Percentiles rank a stretch among this genome's conserved stretches.
These are phyloP conservation scores for barrel medic (Medicago truncatula) DNA, from an alignment of 306 rosid genomes.

Conservation along the genomic window DNA sequence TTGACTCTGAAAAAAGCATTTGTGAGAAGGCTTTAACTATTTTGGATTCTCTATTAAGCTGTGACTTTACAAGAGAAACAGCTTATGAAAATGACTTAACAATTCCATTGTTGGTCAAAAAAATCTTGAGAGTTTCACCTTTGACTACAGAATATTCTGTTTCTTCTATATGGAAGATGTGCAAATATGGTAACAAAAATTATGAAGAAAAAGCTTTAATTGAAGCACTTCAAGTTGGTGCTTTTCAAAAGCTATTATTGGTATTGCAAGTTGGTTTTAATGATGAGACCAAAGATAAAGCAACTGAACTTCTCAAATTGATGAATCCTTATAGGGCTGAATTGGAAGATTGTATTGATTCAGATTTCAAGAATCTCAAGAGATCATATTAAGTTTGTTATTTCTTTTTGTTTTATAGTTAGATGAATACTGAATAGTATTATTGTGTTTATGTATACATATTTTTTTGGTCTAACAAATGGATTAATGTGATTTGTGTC, in stretches of 20 bases:
- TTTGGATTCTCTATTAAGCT: constrained; percentile 51
- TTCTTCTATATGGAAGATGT: constrained; percentile 64
- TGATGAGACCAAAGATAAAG: constrained; percentile 64
- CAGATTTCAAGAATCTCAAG: constrained; percentile 74
- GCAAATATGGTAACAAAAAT: constrained; percentile 48
- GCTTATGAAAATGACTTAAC: constrained; percentile 60
- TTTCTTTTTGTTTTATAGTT: background rate
- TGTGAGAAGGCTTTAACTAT: constrained; percentile 61
- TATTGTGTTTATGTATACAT: constrained; percentile 12
- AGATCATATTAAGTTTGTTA: constrained; percentile 58
- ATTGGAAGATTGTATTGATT: constrained; percentile 78
- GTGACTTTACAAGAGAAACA: constrained; percentile 54
- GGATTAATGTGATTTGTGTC: constrained; percentile 15
- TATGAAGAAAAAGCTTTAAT: constrained; percentile 52
- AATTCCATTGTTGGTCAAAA: constrained; percentile 75
- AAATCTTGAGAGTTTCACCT: constrained; percentile 64
- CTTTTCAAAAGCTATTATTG: constrained; percentile 74
- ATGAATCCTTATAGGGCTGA: constrained; percentile 71
- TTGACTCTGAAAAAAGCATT: constrained; percentile 62
- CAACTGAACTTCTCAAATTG: constrained; percentile 68
- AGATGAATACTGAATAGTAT: background rate
- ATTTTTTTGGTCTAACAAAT: constrained; percentile 12
- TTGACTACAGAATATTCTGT: constrained; percentile 62
- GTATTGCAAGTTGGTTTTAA: constrained; percentile 71
- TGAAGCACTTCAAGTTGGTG: constrained; percentile 81